phyloP scores from a whole-genome alignment of 345 rosid species.

The Litchi chinensis region DNA sequence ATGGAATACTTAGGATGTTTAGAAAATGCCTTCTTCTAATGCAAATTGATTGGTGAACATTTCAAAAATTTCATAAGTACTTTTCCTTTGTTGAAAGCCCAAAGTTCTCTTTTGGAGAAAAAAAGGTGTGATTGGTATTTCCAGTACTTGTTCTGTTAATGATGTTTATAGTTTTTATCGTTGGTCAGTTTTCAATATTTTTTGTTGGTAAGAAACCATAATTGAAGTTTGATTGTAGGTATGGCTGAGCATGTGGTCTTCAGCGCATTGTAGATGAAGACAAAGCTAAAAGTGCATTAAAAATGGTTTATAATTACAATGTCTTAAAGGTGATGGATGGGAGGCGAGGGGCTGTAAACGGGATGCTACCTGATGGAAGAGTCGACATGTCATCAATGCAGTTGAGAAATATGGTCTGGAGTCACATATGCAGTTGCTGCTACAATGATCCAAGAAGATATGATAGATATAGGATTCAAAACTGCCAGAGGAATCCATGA shows the following conservation, averaged over 20 bases:
- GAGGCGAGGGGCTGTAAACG: no score
- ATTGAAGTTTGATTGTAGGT: no score
- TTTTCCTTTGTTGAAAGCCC: not conserved
- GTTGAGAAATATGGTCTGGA: no score
- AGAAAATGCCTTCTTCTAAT: not conserved
- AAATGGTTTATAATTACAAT: no score
- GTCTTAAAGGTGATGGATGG: no score
- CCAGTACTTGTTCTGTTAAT: not conserved
- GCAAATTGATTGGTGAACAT: not conserved
- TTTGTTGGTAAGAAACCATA: no score
- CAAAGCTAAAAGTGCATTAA: no score
- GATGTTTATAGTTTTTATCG: not conserved
- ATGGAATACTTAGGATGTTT: not conserved
- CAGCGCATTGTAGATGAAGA: no score
- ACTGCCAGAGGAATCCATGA: constrained; percentile 79
- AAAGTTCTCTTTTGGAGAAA: not conserved
- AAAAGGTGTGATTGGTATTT: not conserved
- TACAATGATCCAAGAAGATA: constrained; percentile 81
- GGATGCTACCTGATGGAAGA: no score
- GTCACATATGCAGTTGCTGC: constrained; percentile 45
- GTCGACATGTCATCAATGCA: no score
- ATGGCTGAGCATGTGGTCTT: no score
- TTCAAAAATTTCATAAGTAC: not conserved
- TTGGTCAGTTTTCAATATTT: constrained; percentile 15
- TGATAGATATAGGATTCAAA: constrained; percentile 68